Evolutionary conservation across 495 filamentous ascomycete genomes (phyloP).

Genomic region (Pseudotulostoma volvatum): DNA sequence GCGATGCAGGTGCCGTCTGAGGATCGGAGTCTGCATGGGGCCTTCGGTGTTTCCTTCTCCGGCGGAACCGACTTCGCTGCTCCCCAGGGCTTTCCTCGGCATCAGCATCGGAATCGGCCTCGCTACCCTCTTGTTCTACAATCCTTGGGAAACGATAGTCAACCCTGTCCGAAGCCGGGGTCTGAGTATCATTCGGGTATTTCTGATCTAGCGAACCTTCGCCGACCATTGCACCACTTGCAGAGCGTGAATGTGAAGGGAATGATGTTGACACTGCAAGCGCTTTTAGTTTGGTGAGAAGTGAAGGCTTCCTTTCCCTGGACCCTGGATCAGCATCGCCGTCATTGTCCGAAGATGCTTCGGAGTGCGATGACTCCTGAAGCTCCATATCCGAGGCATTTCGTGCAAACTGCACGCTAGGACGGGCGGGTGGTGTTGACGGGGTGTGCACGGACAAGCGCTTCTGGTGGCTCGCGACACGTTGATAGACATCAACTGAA

Average conservation of each 20-base stretch:
- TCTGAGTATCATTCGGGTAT: constrained; percentile 14
- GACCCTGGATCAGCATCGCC: constrained; percentile 31
- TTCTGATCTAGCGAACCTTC: constrained; percentile 13
- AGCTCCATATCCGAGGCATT: constrained; percentile 30
- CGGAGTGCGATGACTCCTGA: constrained; percentile 27
- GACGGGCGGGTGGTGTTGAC: constrained; percentile 32
- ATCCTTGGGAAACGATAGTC: constrained; percentile 38
- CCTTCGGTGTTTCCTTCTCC: constrained; percentile 38
- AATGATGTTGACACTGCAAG: constrained; percentile 30
- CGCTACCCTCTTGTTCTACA: constrained; percentile 45
- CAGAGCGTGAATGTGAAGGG: constrained; percentile 26
- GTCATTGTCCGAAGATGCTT: constrained; percentile 39
- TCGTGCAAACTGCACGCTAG: constrained; percentile 49
- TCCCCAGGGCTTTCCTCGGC: constrained; percentile 50
- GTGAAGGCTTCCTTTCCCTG: constrained; percentile 41
- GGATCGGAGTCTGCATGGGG: constrained; percentile 33
- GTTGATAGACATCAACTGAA: constrained; percentile 11
- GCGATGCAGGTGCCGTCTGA: constrained; percentile 47
- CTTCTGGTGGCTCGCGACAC: constrained; percentile 11
- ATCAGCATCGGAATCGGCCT: constrained; percentile 54
- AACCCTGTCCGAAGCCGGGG: constrained; percentile 31
- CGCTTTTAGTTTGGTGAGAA: constrained; percentile 50
- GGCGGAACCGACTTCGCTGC: constrained; percentile 18
- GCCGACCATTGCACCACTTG: constrained; percentile 22
- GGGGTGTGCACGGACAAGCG: constrained; percentile 18